Conservation (phyloP, 2,329 filamentous ascomycete genomes). For the Alternaria incomplexa region DNA sequence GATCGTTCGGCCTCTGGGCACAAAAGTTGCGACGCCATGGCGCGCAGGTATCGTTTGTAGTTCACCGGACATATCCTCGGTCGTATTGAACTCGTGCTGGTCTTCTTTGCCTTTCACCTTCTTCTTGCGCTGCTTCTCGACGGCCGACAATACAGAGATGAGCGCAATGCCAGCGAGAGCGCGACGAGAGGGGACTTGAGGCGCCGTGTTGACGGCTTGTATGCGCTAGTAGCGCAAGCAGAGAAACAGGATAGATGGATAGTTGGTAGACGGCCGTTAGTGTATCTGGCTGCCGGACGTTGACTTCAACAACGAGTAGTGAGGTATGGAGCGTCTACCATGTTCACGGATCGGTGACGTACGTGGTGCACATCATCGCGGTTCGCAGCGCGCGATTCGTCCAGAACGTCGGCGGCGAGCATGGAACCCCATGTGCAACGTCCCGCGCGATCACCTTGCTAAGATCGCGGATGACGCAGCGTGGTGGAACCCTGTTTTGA, state of each 20-base stretch:
- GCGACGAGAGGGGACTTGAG: conserved; percentile 38
- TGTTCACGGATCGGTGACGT: conserved; percentile 21
- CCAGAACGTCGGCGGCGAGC: conserved; percentile 16
- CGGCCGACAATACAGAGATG: conserved; percentile 40
- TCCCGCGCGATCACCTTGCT: conserved; percentile 22
- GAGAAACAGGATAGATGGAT: conserved; percentile 1
- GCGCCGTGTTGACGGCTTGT: conserved; percentile 34
- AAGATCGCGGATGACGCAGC: conserved; percentile 26
- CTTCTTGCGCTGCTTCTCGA: conserved; percentile 42
- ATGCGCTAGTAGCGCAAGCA: conserved; percentile 4
- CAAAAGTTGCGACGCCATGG: conserved; percentile 58
- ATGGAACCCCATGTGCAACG: conserved; percentile 29
- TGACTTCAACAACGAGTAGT: conserved; percentile 10
- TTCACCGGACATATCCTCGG: conserved; percentile 48
- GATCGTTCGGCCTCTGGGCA: conserved; percentile 56
- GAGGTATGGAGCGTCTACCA: conserved; percentile 14
- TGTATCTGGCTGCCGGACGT: conserved; percentile 3
- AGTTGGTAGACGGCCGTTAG: neutral
- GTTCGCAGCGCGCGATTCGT: conserved; percentile 8
- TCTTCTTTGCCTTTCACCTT: conserved; percentile 14
- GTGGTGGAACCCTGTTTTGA: conserved; percentile 32
- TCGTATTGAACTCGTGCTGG: conserved; percentile 14
- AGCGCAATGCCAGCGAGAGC: conserved; percentile 46
- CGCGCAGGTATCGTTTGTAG: conserved; percentile 56
- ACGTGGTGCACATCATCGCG: conserved; percentile 9